A percentile compares a stretch with the other conserved stretches of the same genome.
phyloP scores from a whole-genome alignment of 768 basidiomycete genomes.

The Gloeophyllum trabeum region DNA sequence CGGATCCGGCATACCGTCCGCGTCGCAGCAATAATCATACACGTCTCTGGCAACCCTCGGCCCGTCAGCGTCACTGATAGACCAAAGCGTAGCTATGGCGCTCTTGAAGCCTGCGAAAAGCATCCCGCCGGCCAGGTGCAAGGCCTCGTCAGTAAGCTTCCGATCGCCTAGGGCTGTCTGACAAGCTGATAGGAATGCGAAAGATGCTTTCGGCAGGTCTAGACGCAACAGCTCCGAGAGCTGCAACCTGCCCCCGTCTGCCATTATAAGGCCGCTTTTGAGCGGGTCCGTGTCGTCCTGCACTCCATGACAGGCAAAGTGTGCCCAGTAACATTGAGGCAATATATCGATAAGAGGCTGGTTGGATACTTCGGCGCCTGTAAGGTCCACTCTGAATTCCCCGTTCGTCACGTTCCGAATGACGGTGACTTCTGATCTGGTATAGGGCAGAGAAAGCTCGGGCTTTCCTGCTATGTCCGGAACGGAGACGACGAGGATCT shows the following conservation, averaged over 20 bases:
- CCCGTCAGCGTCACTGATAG: background rate
- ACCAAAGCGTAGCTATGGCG: background rate
- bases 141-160: background rate
- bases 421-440: background rate
- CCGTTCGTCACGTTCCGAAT: too few species aligned
- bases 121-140: background rate
- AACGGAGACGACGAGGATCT: too few species aligned
- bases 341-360: background rate
- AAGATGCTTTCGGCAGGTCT: background rate
- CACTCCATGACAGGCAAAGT: background rate
- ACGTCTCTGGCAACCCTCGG: too few species aligned
- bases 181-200: background rate
- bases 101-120: background rate
- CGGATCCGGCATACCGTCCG: too few species aligned
- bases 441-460: too few species aligned
- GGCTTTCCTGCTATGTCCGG: too few species aligned
- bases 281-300: background rate
- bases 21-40: too few species aligned
- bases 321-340: background rate
- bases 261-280: background rate
- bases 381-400: too few species aligned
- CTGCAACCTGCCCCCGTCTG: background rate
- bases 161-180: background rate
- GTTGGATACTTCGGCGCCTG: background rate
- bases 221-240: background rate